Conservation (phyloP, 371 early-diverging fungal species). For the Parasitella parasitica region DNA sequence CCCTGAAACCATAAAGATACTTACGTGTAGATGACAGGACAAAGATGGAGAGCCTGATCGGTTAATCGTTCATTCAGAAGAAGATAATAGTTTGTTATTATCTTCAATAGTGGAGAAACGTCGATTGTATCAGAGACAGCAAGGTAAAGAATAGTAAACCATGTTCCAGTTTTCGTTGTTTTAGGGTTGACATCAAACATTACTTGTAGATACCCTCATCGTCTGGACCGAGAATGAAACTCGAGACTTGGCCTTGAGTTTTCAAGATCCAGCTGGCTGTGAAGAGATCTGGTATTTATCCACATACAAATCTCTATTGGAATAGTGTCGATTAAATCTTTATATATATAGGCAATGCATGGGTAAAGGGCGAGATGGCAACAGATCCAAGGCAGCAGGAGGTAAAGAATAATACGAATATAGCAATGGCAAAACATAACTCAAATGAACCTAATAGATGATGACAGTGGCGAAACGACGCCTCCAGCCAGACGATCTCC, state of each 20-base stretch:
- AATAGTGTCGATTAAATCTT: not conserved
- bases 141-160: slow-evolving; percentile 52
- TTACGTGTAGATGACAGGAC: slow-evolving; percentile 29
- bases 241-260: slow-evolving; percentile 85
- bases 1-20: slow-evolving; percentile 13
- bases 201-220: slow-evolving; percentile 89
- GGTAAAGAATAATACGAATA: not conserved
- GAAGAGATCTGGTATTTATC: slow-evolving; percentile 78
- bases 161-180: not conserved
- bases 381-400: not conserved
- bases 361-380: slow-evolving; percentile 16
- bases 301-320: too few relatives aligned
- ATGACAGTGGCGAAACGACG: not conserved
- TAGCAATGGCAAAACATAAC: not conserved
- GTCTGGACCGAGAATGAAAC: slow-evolving; percentile 88
- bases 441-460: not conserved
- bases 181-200: too few relatives aligned
- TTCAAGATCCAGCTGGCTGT: slow-evolving; percentile 86
- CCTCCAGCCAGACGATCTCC: not conserved
- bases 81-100: slow-evolving; percentile 63
- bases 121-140: slow-evolving; percentile 76
- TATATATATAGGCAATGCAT: slow-evolving; percentile 3
- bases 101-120: slow-evolving; percentile 62
- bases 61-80: slow-evolving; percentile 64
- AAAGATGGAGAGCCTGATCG: slow-evolving; percentile 55